Percentiles rank a stretch among this genome's conserved stretches.
phyloP scores from a whole-genome alignment of 768 basidiomycete genomes.

The Mycena chlorophos region DNA sequence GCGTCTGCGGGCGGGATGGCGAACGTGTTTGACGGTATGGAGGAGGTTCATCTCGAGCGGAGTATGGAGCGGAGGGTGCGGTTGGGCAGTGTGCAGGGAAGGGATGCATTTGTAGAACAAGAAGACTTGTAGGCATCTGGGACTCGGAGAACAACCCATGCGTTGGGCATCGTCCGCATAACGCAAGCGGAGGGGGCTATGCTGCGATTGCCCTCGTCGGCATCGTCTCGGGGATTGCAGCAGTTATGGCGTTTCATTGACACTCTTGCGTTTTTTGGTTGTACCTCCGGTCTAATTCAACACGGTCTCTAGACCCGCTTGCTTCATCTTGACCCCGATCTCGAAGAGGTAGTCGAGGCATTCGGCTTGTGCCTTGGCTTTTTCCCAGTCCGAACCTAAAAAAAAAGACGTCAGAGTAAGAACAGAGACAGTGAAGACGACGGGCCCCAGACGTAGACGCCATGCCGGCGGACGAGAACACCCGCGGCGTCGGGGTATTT shows the following conservation, averaged over 20 bases:
- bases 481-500: constrained; percentile 78
- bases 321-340: constrained; percentile 80
- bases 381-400: constrained; percentile 73
- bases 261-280: too few species aligned
- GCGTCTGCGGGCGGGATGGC: constrained; percentile 11
- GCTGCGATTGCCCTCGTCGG: too few species aligned
- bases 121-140: too few species aligned
- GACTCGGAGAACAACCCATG: too few species aligned
- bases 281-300: background rate
- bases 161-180: too few species aligned
- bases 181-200: too few species aligned
- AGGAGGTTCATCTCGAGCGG: background rate
- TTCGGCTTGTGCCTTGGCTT: constrained; percentile 87
- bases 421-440: background rate
- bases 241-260: too few species aligned
- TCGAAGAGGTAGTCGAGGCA: constrained; percentile 92
- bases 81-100: background rate
- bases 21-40: background rate
- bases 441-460: constrained; percentile 86
- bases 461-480: constrained; percentile 75
- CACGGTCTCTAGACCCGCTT: constrained; percentile 45
- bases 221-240: too few species aligned
- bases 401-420: constrained; percentile 4
- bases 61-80: background rate
- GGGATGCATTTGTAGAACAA: constrained; percentile 8